These are phyloP conservation scores for Sphagnum fallax DNA, from an alignment of 228 moss, liverwort and hornwort species.

Conservation along the genomic window DNA sequence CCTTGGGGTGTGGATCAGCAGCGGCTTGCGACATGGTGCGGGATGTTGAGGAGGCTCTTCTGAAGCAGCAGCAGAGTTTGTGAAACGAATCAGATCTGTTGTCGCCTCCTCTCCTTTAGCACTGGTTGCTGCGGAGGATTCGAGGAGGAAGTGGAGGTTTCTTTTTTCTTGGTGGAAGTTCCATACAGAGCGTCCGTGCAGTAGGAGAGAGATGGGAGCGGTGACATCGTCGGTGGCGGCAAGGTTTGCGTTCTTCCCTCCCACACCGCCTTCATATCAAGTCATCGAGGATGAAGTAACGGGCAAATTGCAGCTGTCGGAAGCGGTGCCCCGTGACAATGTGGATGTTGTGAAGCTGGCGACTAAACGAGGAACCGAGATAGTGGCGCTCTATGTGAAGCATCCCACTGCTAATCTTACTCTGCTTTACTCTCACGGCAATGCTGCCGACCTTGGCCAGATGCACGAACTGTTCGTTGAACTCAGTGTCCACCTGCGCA, in stretches of 20 bases:
- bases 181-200: too few relatives aligned
- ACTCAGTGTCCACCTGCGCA: slow-evolving; percentile 81
- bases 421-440: slow-evolving; percentile 91
- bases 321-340: slow-evolving; percentile 61
- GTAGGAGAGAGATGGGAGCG: slow-evolving; percentile 70
- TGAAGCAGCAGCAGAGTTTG: too few relatives aligned
- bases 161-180: too few relatives aligned
- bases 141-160: too few relatives aligned
- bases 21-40: too few relatives aligned
- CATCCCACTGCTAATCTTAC: slow-evolving; percentile 67
- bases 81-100: too few relatives aligned
- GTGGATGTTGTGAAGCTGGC: slow-evolving; percentile 79
- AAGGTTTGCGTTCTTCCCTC: slow-evolving; percentile 99
- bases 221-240: slow-evolving; percentile 99
- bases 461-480: slow-evolving; percentile 99
- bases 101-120: too few relatives aligned
- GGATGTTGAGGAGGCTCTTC: too few relatives aligned
- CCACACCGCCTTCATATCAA: slow-evolving; percentile 87
- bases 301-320: slow-evolving; percentile 64
- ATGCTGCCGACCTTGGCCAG: slow-evolving; percentile 98
- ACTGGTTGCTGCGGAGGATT: too few relatives aligned
- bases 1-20: too few relatives aligned
- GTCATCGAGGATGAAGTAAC: slow-evolving; percentile 60
- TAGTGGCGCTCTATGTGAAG: slow-evolving; percentile 79
- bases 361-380: slow-evolving; percentile 59